Evolutionary conservation across 768 basidiomycete species (phyloP), one percentile per base, ranked within the genome.

Genomic region (Suillus weaverae): DNA sequence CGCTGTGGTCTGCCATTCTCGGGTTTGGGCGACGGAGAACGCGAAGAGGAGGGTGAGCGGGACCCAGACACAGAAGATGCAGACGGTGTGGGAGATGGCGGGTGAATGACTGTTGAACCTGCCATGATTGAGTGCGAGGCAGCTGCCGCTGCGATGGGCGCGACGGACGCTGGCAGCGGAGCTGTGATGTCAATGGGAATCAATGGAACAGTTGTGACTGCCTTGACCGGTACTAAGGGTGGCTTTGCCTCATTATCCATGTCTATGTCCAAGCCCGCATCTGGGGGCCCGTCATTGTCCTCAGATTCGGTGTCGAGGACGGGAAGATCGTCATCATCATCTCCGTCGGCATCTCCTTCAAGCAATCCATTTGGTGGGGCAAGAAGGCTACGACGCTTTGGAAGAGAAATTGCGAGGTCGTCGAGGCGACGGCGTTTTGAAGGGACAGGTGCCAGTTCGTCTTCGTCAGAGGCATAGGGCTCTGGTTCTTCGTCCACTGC

Each of bases 91-190:
- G 81, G 77, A 0, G 83, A 81, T 5, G 78, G 74, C 2, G 80
- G 76, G 13, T 75, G 76, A 18, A 81, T 66, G 55, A 81, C 73
- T 13, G 75, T 68, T 1, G 82, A 77, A 26, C 80, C 81, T 8
- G 83, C 80, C 81, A 83, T 83, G 43, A 83, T 84, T 14, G 83
- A 82, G n/a, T 81, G 80, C 4, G 80, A 77, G 7, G 81, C 79
- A 0, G 78, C 81, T 5, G 79, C 78, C 1, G 78, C 76, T 43
- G 75, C 68, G 33, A 74, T 70, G 50, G 76, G 73, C 14, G 73
- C 70, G 54, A 71, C 68, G 43, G 72, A 66, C 7, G 72, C 65
- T 5, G 71, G 62, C 13, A 64, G 60, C 5, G 73, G 72, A 5
- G 66, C 66, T 41, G 68, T 67, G 5, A 64, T 61, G 22, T 64